These are phyloP conservation scores for Testicularia cyperi DNA, from an alignment of 1,284 basidiomycete species.

Conservation along the genomic window DNA sequence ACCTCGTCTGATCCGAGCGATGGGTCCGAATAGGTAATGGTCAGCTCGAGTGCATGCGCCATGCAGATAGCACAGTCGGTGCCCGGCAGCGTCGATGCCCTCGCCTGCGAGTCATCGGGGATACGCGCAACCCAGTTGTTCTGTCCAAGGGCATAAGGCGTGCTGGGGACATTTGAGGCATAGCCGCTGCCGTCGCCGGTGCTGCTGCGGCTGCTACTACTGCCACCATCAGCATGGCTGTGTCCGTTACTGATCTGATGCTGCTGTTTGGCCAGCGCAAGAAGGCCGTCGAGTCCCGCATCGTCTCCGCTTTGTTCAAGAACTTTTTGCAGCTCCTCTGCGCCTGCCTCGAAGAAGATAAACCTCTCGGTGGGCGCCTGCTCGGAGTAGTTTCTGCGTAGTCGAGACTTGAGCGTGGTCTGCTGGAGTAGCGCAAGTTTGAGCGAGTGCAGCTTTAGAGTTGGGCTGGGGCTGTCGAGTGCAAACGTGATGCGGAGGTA, in stretches of 20 bases:
- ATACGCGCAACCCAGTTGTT: conserved; percentile 42
- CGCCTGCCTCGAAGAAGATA: conserved; percentile 28
- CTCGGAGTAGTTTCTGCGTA: conserved; percentile 27
- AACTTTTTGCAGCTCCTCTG: conserved; percentile 18
- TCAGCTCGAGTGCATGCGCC: conserved; percentile 35
- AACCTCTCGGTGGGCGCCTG: conserved; percentile 27
- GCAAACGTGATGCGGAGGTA: conserved; percentile 36
- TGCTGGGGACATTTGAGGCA: neutral
- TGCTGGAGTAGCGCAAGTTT: conserved; percentile 32
- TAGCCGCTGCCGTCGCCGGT: neutral
- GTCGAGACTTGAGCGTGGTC: conserved; percentile 34
- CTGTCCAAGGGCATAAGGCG: conserved; percentile 2
- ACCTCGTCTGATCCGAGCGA: conserved; percentile 10
- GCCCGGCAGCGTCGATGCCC: conserved; percentile 29
- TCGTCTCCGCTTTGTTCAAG: conserved; percentile 2
- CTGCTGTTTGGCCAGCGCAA: conserved; percentile 21
- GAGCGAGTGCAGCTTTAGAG: conserved; percentile 29
- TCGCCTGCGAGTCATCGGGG: conserved; percentile 27
- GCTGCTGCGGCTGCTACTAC: conserved; percentile 3
- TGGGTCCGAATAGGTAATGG: conserved; percentile 28
- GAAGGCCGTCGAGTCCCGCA: conserved; percentile 11
- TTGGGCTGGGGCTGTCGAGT: conserved; percentile 24
- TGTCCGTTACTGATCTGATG: too few species aligned
- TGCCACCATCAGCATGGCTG: too few species aligned
- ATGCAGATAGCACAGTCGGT: conserved; percentile 31